A percentile compares a stretch with the other conserved stretches of the same genome.
These are phyloP conservation scores for Suillus luteus DNA, from an alignment of 768 basidiomycete species.

Conservation along the genomic window DNA sequence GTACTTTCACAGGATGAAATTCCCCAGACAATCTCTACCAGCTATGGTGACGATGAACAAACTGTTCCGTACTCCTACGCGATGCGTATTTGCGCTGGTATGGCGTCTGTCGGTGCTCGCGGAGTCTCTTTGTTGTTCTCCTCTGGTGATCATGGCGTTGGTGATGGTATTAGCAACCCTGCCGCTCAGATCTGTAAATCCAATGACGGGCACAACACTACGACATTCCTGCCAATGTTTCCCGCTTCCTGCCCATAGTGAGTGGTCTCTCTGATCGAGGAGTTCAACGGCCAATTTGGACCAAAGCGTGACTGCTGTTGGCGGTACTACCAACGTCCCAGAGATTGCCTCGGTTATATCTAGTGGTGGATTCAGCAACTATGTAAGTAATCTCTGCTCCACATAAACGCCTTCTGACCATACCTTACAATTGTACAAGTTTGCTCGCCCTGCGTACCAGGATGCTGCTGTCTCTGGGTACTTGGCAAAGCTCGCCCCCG, in stretches of 20 bases:
- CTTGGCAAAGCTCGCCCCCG: slow-evolving; percentile 46
- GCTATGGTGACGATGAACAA: slow-evolving; percentile 74
- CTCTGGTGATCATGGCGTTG: slow-evolving; percentile 71
- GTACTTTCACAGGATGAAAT: slow-evolving; percentile 46
- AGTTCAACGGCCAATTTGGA: background rate
- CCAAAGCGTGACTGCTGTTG: slow-evolving; percentile 68
- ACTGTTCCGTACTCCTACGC: slow-evolving; percentile 68
- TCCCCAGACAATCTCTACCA: slow-evolving; percentile 68
- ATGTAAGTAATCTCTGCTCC: slow-evolving; percentile 40
- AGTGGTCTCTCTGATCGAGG: slow-evolving; percentile 14
- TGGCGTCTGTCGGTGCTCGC: slow-evolving; percentile 69
- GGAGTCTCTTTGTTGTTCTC: slow-evolving; percentile 67
- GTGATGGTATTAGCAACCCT: slow-evolving; percentile 55
- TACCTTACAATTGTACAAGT: slow-evolving; percentile 35
- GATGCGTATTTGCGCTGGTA: slow-evolving; percentile 54
- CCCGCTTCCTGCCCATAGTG: slow-evolving; percentile 64
- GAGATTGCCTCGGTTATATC: slow-evolving; percentile 64
- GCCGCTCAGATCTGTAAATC: slow-evolving; percentile 53
- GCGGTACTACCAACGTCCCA: slow-evolving; percentile 60
- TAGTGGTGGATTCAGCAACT: slow-evolving; percentile 75
- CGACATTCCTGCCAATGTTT: slow-evolving; percentile 59
- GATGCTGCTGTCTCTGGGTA: slow-evolving; percentile 43
- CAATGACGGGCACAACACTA: slow-evolving; percentile 58
- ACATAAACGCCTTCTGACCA: background rate
- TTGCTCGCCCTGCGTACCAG: slow-evolving; percentile 57